Base-by-base conservation (phyloP, 139 green algal species). In the Ettlia oleoabundans region DNA sequence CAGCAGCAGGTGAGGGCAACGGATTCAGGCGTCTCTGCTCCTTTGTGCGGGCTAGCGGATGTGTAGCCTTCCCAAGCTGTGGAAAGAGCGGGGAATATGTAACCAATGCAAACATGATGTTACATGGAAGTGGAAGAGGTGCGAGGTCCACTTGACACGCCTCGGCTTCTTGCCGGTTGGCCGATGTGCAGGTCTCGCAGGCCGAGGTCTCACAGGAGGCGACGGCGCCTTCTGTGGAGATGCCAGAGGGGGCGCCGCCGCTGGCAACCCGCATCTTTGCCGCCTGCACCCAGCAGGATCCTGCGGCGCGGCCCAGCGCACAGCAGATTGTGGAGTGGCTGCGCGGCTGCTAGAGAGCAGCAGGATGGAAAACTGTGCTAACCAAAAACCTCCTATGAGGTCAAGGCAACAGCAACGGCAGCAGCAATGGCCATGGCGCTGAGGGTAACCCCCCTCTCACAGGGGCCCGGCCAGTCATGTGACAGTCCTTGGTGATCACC, bases 271-370 rank as follows among this genome's bases (percentile, higher is more conserved):
- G 65, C 63, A 84, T 94, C 33, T 92, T 92, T 55, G 30, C 72
- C 2, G 61, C 81, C 61, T 92, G 88, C 86, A 92, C 88, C 18
- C 81, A 90, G 32, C 81, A 89, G 71, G 83, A 91, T 43, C 86
- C 90, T 8, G 81, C 89, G 5, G 32, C 55, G 37, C 88, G 91
- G 0, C 91, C 91, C 37, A 84, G 68, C 2, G 89, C 89, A 1
- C 51, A 84, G n/a, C 53, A 87, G 35, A 63, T 95, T 5, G 90
- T 95, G 43, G 88, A 92, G 76, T 93, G 88, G 88, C 86, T 95
- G 52, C 82, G 91, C 15, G 40, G 33, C 37, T 52, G 69, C 52
- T 53, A 37, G n/a, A n/a, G n/a, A n/a, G n/a, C n/a, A n/a, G n/a
- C n/a, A n/a, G n/a, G n/a, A 42, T 68, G 19, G 26, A 13, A 33